These are phyloP conservation scores for Trichosanthes truncata DNA, from an alignment of 306 rosid species.

Conservation along the genomic window DNA sequence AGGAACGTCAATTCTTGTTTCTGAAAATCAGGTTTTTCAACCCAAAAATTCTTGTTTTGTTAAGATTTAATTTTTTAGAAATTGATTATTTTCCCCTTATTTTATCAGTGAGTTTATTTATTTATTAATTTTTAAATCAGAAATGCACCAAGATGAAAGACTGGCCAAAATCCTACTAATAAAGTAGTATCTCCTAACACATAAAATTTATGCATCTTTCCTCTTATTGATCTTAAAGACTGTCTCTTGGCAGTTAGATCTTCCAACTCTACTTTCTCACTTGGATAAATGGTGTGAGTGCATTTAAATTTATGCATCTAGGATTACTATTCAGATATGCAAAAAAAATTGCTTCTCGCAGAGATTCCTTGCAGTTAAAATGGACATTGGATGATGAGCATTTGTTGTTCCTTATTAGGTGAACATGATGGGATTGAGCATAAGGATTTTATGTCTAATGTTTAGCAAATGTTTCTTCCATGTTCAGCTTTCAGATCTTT, in stretches of 20 bases:
- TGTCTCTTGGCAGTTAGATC: neutral
- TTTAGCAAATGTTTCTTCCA: neutral
- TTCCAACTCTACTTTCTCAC: neutral
- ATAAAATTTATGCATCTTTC: neutral
- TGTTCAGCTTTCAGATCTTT: constrained; percentile 76
- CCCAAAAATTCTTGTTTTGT: neutral
- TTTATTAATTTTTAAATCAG: neutral
- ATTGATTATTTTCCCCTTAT: neutral
- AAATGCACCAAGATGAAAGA: neutral
- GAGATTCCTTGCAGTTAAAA: neutral
- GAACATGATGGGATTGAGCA: neutral
- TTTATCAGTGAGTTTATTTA: neutral
- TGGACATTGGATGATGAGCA: neutral
- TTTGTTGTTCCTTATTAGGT: neutral
- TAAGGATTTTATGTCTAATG: neutral
- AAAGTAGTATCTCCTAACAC: neutral
- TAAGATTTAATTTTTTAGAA: neutral
- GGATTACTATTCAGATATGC: neutral
- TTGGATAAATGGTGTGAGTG: neutral
- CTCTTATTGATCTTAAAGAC: neutral
- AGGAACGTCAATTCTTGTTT: constrained; percentile 94
- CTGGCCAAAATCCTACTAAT: neutral
- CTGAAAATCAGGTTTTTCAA: constrained; percentile 67
- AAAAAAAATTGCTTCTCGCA: neutral
- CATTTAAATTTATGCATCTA: neutral